A percentile compares a stretch with the other conserved stretches of the same genome.
Conservation (phyloP, 805 yeast species). For the Candida tammaniensis region DNA sequence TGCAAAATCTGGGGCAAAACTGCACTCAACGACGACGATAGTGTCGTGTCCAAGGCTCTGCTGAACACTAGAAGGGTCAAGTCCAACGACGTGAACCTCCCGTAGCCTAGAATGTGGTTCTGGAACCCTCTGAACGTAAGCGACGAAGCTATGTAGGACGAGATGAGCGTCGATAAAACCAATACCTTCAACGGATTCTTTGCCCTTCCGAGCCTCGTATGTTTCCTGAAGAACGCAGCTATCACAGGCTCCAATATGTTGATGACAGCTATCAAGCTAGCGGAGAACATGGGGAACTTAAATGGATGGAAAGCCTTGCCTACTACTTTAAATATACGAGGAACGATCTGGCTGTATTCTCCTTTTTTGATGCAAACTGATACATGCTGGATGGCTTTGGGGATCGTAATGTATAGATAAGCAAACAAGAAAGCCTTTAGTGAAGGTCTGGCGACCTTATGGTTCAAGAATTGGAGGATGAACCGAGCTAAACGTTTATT, state of each 20-base stretch:
- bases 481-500: slow-evolving; percentile 1
- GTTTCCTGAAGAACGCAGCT: slow-evolving; percentile 18
- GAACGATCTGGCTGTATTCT: slow-evolving; percentile 13
- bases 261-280: slow-evolving; percentile 28
- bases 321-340: slow-evolving; percentile 18
- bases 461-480: slow-evolving; percentile 7
- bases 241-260: slow-evolving; percentile 25
- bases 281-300: slow-evolving; percentile 36
- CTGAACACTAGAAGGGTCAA: slow-evolving; percentile 34
- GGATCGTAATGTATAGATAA: slow-evolving; percentile 32
- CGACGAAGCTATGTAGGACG: slow-evolving; percentile 27
- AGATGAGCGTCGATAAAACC: slow-evolving; percentile 23
- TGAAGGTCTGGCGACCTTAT: slow-evolving; percentile 23
- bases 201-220: not conserved
- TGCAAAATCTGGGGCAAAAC: slow-evolving; percentile 19
- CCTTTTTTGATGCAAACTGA: slow-evolving; percentile 15
- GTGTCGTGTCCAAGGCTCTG: slow-evolving; percentile 33
- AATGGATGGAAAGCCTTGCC: slow-evolving; percentile 24
- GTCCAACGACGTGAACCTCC: slow-evolving; percentile 33
- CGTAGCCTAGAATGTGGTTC: slow-evolving; percentile 24
- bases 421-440: slow-evolving; percentile 32
- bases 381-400: slow-evolving; percentile 21
- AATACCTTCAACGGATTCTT: slow-evolving; percentile 7
- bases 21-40: slow-evolving; percentile 22
- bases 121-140: slow-evolving; percentile 32